Conservation (phyloP, 2,329 filamentous ascomycete genomes). For the Podosphaera fusca region DNA sequence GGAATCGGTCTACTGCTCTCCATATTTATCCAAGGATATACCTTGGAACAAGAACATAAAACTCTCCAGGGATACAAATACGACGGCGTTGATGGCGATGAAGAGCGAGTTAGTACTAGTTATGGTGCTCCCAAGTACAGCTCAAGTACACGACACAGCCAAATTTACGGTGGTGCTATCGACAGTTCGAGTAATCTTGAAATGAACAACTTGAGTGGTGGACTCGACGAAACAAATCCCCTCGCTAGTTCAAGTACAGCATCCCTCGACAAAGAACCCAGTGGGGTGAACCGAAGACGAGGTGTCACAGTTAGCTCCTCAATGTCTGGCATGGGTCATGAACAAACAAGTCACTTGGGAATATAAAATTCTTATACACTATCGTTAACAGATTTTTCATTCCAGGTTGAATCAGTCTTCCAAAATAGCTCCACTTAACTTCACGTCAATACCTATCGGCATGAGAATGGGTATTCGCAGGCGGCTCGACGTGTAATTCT, state of each 20-base stretch:
- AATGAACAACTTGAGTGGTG: not conserved
- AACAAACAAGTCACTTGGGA: not conserved
- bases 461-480: too few species aligned
- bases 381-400: too few species aligned
- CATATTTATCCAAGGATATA: constrained; percentile 25
- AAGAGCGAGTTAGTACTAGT: not conserved
- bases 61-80: constrained; percentile 21
- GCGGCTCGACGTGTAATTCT: too few species aligned
- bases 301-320: not conserved
- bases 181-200: not conserved
- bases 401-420: too few species aligned
- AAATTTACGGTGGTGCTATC: not conserved
- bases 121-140: not conserved
- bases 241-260: not conserved
- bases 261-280: not conserved
- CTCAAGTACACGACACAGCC: not conserved
- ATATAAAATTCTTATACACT: too few species aligned
- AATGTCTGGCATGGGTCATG: not conserved
- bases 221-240: not conserved
- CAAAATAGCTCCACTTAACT: too few species aligned
- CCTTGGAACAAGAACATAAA: constrained; percentile 23
- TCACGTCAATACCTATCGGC: too few species aligned
- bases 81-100: not conserved
- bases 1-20: constrained; percentile 25
- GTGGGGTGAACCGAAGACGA: not conserved